Conservation (phyloP, 306 rosid species). For the Vigna hirtella region DNA sequence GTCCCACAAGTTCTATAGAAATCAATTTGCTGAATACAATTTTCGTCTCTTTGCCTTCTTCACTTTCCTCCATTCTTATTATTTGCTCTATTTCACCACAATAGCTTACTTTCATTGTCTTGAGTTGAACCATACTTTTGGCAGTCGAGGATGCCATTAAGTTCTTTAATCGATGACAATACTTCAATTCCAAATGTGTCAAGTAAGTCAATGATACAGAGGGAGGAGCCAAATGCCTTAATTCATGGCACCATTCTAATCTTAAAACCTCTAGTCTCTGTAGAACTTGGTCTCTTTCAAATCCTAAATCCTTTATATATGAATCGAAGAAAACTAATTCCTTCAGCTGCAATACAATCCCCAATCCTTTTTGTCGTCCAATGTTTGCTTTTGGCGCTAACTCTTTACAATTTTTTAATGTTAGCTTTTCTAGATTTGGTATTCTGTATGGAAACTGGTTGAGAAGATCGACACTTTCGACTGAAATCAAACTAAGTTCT, state of each 20-base stretch:
- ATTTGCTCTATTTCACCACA: background rate
- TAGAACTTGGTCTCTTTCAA: constrained; percentile 10
- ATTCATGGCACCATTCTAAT: rapidly evolving
- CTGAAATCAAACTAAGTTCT: background rate
- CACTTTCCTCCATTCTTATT: background rate
- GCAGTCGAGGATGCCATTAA: constrained; percentile 24
- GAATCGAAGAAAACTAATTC: rapidly evolving
- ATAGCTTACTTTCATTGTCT: background rate
- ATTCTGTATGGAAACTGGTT: constrained; percentile 19
- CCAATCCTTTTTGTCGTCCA: background rate
- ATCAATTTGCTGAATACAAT: constrained; percentile 19
- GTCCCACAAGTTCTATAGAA: background rate
- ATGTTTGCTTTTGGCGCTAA: background rate
- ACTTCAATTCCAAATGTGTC: background rate
- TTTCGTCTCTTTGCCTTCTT: background rate
- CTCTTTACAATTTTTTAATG: rapidly evolving
- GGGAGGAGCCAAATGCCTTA: background rate
- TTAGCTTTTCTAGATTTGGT: constrained; percentile 23
- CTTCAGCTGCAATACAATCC: constrained; percentile 15
- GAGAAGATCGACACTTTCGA: background rate
- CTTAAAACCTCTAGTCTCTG: constrained; percentile 13
- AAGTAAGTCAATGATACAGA: constrained; percentile 14
- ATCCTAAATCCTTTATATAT: background rate
- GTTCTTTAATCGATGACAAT: background rate
- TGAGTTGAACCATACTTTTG: constrained; percentile 40